Conservation (phyloP, 768 basidiomycete species). For the Thelephora aurantiotincta region DNA sequence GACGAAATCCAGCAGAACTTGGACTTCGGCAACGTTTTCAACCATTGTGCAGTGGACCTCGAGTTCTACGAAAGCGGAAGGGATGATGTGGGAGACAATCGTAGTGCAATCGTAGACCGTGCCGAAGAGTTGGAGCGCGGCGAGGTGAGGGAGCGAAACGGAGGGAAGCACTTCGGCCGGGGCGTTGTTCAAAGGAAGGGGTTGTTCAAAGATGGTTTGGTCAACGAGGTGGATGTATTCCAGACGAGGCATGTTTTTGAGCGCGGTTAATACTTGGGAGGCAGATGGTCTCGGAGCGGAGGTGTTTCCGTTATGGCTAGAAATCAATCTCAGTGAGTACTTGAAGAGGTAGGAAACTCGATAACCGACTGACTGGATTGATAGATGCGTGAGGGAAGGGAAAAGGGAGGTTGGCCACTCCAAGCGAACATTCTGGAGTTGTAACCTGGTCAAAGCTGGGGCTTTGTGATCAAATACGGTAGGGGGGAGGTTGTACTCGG, state of each 20-base stretch:
- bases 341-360: background rate
- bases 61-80: background rate
- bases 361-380: background rate
- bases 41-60: background rate
- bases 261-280: slow-evolving; percentile 1
- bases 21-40: background rate
- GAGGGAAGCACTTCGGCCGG: background rate
- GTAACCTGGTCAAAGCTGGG: slow-evolving; percentile 1
- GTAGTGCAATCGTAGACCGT: background rate
- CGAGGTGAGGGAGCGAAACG: background rate
- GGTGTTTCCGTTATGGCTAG: background rate
- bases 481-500: background rate
- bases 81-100: background rate
- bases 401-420: slow-evolving; percentile 3
- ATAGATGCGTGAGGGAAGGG: slow-evolving; percentile 3
- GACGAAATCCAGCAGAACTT: background rate
- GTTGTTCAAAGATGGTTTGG: background rate
- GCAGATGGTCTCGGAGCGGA: background rate
- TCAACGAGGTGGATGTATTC: slow-evolving; percentile 2
- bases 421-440: slow-evolving; percentile 3
- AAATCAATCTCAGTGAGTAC: background rate
- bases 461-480: background rate
- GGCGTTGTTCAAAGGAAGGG: too few relatives aligned
- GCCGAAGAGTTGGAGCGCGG: background rate
- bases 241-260: slow-evolving; percentile 5